Base-by-base conservation (phyloP, 1,284 basidiomycete species). In the Laetiporus sulphureus region DNA sequence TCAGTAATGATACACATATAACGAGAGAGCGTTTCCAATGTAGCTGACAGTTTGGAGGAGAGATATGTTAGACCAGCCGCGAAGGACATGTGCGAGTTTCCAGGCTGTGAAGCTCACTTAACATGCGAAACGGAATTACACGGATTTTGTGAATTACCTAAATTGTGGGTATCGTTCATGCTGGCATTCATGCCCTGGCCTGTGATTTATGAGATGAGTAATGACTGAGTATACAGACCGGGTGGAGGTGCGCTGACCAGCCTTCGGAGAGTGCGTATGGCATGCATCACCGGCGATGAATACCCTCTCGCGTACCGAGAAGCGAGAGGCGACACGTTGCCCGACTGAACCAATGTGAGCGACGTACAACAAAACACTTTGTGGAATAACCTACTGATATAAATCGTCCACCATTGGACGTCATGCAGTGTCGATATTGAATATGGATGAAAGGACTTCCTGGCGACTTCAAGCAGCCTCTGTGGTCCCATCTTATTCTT, bases 101-200 rank as follows among this genome's bases (percentile, higher is more conserved):
- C 87, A 91, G 2, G 73, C 81, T 79, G 41, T 2, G 23, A n/a
- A 16, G 11, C 22, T 5, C 24, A 5, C 25, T 20, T 3, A 12
- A 6, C 5, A 16, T 36, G 4, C 13, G 8, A 18, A 24, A 3
- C 19, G 51, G n/a, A n/a, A n/a, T n/a, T n/a, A n/a, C n/a, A n/a
- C n/a, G n/a, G n/a, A n/a, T n/a, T n/a, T n/a, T n/a, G n/a, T n/a
- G n/a, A n/a, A 60, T 13, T 33, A 78, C 80, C 71, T 12, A 90
- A 69, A 54, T 90, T 90, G 51, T 87, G 86, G 10, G 81, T 77
- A 56, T 91, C 88, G 47, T 83, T 85, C 84, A 91, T 89, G 52
- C 83, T 84, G 1, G 76, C 77, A 52, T 82, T 82, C 78, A 79
- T 79, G 1, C 78, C 77, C 53, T 77, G 66, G 71, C 83, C 76